Percentiles rank a stretch among this genome's conserved stretches.
phyloP scores from a whole-genome alignment of 106 monocot species.

The Alisma plantagoaquatica region DNA sequence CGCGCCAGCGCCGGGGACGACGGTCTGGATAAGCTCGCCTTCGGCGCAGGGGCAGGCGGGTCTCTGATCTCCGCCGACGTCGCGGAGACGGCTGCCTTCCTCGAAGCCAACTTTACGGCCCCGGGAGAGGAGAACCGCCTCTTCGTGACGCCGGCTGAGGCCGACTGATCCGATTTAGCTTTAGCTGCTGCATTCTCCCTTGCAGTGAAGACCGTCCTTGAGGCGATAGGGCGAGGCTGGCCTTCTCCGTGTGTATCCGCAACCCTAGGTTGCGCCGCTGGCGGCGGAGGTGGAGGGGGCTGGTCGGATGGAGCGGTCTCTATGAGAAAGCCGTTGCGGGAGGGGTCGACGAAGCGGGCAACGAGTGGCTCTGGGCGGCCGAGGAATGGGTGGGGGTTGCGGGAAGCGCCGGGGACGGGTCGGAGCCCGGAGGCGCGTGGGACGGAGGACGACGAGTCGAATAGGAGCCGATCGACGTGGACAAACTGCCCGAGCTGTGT shows the following conservation, averaged over 20 bases:
- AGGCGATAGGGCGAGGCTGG: too few relatives aligned
- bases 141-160: conserved; percentile 14
- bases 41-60: conserved; percentile 4
- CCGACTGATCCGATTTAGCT: too few relatives aligned
- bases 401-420: conserved; percentile 33
- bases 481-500: conserved; percentile 78
- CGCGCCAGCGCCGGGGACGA: conserved; percentile 21
- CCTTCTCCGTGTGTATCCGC: too few relatives aligned
- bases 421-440: conserved; percentile 54
- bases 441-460: conserved; percentile 46
- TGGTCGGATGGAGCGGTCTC: conserved; percentile 41
- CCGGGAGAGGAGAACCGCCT: conserved; percentile 64
- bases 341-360: conserved; percentile 28
- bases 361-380: conserved; percentile 16
- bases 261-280: too few relatives aligned
- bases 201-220: conserved; percentile 21
- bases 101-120: conserved; percentile 11
- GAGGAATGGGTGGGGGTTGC: conserved; percentile 36
- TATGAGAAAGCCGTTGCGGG: conserved; percentile 49
- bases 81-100: conserved; percentile 4
- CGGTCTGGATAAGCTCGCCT: conserved; percentile 9
- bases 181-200: conserved; percentile 31
- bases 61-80: conserved; percentile 5
- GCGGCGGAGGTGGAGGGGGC: conserved; percentile 14
- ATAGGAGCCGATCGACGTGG: conserved; percentile 57